These are phyloP conservation scores for Zelopaecilomyces penicillatus DNA, from an alignment of 2,329 filamentous ascomycete genomes.

Conservation along the genomic window DNA sequence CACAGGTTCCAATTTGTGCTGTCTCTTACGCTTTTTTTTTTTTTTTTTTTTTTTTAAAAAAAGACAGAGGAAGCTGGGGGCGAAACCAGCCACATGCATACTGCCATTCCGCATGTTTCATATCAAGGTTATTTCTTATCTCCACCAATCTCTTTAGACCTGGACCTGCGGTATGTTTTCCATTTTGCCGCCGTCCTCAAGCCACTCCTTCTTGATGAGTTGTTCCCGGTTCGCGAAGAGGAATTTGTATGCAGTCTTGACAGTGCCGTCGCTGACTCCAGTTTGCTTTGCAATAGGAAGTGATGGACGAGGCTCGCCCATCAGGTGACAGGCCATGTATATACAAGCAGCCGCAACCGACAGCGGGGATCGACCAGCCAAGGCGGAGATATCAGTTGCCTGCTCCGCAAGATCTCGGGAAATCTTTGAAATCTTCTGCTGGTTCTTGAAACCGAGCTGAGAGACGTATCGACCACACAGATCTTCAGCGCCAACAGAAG, in stretches of 20 bases:
- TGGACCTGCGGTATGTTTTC: slow-evolving; percentile 54
- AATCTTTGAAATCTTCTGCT: slow-evolving; percentile 69
- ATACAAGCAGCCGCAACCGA: slow-evolving; percentile 94
- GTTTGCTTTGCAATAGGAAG: slow-evolving; percentile 80
- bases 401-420: slow-evolving; percentile 70
- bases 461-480: slow-evolving; percentile 87
- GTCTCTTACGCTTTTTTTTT: no score
- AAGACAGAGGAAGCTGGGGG: no score
- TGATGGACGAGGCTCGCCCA: slow-evolving; percentile 69
- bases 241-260: slow-evolving; percentile 89
- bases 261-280: slow-evolving; percentile 92
- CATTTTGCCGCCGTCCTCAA: slow-evolving; percentile 63
- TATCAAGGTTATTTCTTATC: not conserved
- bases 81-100: no score
- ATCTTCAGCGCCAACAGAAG: slow-evolving; percentile 72
- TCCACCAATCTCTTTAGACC: slow-evolving; percentile 15
- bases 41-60: no score
- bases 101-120: not conserved
- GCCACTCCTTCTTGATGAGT: slow-evolving; percentile 68
- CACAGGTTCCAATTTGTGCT: no score
- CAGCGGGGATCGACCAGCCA: slow-evolving; percentile 87
- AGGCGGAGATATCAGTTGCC: slow-evolving; percentile 67
- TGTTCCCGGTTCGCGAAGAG: slow-evolving; percentile 67
- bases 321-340: slow-evolving; percentile 86
- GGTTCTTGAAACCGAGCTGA: slow-evolving; percentile 63